Evolutionary conservation across 2,329 filamentous ascomycete genomes (phyloP).

Genomic region (Hymenoscyphus scutula): DNA sequence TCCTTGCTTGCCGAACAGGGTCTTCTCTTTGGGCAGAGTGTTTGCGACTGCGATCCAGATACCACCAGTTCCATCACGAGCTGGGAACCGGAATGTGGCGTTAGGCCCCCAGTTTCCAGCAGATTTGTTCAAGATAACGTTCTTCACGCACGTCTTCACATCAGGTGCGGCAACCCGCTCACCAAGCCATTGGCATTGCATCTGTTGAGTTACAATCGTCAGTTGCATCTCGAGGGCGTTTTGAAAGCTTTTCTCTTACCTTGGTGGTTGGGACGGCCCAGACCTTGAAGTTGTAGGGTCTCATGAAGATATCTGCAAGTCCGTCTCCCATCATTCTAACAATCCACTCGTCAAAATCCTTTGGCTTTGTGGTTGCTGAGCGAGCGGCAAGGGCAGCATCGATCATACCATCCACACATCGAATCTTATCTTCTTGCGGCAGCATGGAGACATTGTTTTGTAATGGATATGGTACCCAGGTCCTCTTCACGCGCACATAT

Average conservation of each 20-base stretch:
- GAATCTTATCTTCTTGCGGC: slow-evolving; percentile 94
- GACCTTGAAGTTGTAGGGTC: slow-evolving; percentile 99
- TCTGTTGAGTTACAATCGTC: slow-evolving; percentile 54
- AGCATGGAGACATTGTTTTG: slow-evolving; percentile 99
- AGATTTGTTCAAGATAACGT: slow-evolving; percentile 93
- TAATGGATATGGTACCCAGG: slow-evolving; percentile 99
- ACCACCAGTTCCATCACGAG: slow-evolving; percentile 90
- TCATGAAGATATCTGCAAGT: slow-evolving; percentile 95
- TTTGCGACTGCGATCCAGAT: slow-evolving; percentile 98
- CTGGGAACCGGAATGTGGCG: slow-evolving; percentile 96
- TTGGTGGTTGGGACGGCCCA: slow-evolving; percentile 98
- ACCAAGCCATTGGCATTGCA: slow-evolving; percentile 98
- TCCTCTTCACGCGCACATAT: slow-evolving; percentile 93
- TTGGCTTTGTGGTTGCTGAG: slow-evolving; percentile 85
- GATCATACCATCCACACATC: slow-evolving; percentile 91
- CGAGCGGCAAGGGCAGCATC: slow-evolving; percentile 87
- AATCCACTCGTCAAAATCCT: slow-evolving; percentile 99
- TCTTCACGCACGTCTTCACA: slow-evolving; percentile 88
- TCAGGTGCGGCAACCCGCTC: slow-evolving; percentile 97
- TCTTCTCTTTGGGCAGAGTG: slow-evolving; percentile 89
- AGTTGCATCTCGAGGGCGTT: slow-evolving; percentile 5
- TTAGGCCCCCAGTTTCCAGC: slow-evolving; percentile 98
- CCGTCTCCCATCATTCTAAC: slow-evolving; percentile 85
- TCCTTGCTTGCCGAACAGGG: slow-evolving; percentile 80
- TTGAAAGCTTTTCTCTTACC: slow-evolving; percentile 48